Percentiles rank a stretch among this genome's conserved stretches.
Conservation (phyloP, 2,329 filamentous ascomycete genomes). For the Fusarium goolgardi region DNA sequence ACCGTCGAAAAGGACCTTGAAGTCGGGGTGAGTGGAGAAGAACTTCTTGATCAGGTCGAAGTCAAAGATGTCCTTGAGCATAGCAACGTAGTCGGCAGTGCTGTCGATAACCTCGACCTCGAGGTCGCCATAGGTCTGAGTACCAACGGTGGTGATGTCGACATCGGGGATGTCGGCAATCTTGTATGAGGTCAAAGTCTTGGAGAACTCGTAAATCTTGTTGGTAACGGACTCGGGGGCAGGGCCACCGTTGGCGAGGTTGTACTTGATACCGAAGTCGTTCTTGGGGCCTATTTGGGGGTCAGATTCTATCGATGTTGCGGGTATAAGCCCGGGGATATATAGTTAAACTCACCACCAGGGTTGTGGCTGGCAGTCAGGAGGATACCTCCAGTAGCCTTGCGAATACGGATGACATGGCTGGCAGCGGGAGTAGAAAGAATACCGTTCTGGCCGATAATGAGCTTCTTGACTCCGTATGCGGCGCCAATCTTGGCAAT, state of each 20-base stretch:
- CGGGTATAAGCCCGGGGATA: neutral
- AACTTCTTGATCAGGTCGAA: constrained; percentile 96
- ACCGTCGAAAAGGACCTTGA: constrained; percentile 97
- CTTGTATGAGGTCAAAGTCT: constrained; percentile 91
- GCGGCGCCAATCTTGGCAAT: constrained; percentile 97
- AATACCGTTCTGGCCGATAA: constrained; percentile 96
- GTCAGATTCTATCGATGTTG: neutral
- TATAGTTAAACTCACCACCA: constrained; percentile 73
- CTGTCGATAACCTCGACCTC: constrained; percentile 98
- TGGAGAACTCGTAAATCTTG: constrained; percentile 95
- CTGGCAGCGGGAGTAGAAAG: constrained; percentile 96
- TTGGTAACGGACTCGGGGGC: constrained; percentile 97
- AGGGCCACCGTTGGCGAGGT: constrained; percentile 93
- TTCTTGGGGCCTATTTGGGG: constrained; percentile 77
- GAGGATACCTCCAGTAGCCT: constrained; percentile 95
- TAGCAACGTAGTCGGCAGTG: constrained; percentile 88
- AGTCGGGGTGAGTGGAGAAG: constrained; percentile 86
- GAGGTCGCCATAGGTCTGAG: constrained; percentile 83
- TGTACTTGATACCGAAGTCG: constrained; percentile 99
- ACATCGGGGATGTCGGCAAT: constrained; percentile 87
- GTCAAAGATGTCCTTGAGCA: constrained; percentile 99
- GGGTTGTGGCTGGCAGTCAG: constrained; percentile 98
- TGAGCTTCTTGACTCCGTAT: constrained; percentile 98
- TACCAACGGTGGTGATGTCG: constrained; percentile 85
- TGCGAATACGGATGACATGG: constrained; percentile 93